Base-by-base conservation (phyloP, 164 flowering plant genomes). In the Pachysandra terminalis region DNA sequence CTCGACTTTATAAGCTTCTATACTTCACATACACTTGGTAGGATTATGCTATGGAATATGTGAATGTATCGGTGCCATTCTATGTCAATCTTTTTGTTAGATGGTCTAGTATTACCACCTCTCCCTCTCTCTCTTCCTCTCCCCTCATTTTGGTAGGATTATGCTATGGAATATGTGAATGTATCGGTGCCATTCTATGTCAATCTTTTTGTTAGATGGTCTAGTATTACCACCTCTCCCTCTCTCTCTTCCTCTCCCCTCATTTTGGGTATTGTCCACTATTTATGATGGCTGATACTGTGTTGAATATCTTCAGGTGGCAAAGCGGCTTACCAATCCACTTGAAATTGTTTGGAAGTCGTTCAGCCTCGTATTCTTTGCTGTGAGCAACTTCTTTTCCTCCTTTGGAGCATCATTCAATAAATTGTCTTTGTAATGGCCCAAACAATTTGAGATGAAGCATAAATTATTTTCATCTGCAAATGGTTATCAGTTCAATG, bases 291-390 rank as follows among this genome's bases (percentile, higher is more conserved):
- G 51, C 35, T 16, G 35, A 55, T 52, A 40, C 7, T 60, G 32
- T 56, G 40, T 48, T 57, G n/a, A 58, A 23, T 59, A 54, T 54
- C 62, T 64, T 55, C 85, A 92, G 99, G 89, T 75, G 22, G 84
- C 96, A 56, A 87, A 78, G 68, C 73, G 85, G 67, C 86, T 94
- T 59, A 75, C 89, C 9, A 92, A 86, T 79, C 97, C 98, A 62
- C 79, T 92, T 74, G 97, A 95, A 77, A 82, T 95, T 58, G 41
- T 92, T 72, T 92, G 96, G 97, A 87, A 95, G 81, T 90, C 99
- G 64, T 95, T 95, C 81, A 86, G 97, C 79, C 96, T 95, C 24
- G 82, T 92, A 64, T 95, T 95, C 74, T 92, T 95, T 78, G 97
- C 98, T 13, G 98, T 92, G 71, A 89, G 92, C 51, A 71, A 74